These are phyloP conservation scores for Fusarium burgessii DNA, from an alignment of 2,329 filamentous ascomycete genomes.

Conservation along the genomic window DNA sequence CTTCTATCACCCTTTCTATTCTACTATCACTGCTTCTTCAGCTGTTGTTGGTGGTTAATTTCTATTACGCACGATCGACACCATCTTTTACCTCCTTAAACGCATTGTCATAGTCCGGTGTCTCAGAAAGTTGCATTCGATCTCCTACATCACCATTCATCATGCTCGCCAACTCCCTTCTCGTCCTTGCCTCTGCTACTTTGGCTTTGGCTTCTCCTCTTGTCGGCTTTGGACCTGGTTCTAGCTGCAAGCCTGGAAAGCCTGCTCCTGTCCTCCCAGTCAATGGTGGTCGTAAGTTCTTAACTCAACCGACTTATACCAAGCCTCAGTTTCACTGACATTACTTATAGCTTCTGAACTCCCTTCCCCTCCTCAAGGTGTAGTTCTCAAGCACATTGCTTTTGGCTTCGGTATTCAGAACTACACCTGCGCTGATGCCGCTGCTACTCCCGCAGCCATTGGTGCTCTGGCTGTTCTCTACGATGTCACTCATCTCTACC, in stretches of 20 bases:
- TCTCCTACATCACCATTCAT: conserved; percentile 19
- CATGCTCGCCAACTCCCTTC: conserved; percentile 52
- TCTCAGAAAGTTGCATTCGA: conserved; percentile 27
- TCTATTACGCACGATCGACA: conserved; percentile 33
- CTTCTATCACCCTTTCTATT: background rate
- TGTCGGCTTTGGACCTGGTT: conserved; percentile 29
- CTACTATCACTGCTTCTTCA: conserved; percentile 19
- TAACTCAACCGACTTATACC: background rate
- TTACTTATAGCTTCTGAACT: conserved; percentile 56
- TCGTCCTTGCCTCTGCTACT: conserved; percentile 52
- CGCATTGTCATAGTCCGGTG: conserved; percentile 12
- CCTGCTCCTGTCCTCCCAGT: conserved; percentile 52
- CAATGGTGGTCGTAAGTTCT: conserved; percentile 54
- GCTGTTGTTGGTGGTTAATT: conserved; percentile 34
- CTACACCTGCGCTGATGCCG: conserved; percentile 68
- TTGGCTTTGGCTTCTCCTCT: conserved; percentile 49
- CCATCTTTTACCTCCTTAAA: conserved; percentile 24
- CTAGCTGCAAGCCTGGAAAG: conserved; percentile 28
- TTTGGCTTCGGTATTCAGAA: conserved; percentile 76
- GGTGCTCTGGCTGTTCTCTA: conserved; percentile 72
- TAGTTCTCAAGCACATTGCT: conserved; percentile 65
- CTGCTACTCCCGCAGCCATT: conserved; percentile 53
- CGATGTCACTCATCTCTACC: conserved; percentile 67
- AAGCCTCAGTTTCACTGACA: conserved; percentile 36
- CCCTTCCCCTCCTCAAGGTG: conserved; percentile 53